Percentiles rank a stretch among this genome's conserved stretches.
These are phyloP conservation scores for Ambrosia artemisiifolia DNA, from an alignment of 129 eudicot species.

Conservation along the genomic window DNA sequence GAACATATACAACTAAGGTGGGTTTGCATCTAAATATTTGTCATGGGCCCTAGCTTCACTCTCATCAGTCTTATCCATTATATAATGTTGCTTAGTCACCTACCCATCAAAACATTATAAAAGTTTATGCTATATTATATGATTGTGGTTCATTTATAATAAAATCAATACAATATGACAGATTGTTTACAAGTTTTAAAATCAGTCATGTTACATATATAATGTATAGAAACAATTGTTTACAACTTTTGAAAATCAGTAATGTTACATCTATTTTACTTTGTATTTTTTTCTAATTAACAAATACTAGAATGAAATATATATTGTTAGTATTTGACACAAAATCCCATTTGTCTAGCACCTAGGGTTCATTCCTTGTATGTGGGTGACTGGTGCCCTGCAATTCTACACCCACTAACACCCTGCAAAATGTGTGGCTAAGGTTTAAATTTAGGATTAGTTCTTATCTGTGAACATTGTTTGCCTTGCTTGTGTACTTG, in stretches of 20 bases:
- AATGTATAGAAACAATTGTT: background rate
- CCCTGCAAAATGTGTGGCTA: slow-evolving; percentile 17
- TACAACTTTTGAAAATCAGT: background rate
- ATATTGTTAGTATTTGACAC: background rate
- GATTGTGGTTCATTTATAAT: background rate
- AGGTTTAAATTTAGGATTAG: slow-evolving; percentile 24
- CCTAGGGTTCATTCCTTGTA: slow-evolving; percentile 30
- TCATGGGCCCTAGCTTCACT: slow-evolving; percentile 23
- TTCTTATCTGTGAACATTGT: slow-evolving; percentile 26
- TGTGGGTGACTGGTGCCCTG: slow-evolving; percentile 14
- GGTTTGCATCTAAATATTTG: slow-evolving; percentile 11
- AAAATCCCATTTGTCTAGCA: slow-evolving; percentile 23
- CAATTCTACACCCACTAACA: slow-evolving; percentile 27
- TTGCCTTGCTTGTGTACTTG: slow-evolving; percentile 7
- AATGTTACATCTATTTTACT: background rate
- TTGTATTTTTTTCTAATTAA: background rate
- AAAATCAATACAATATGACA: no score
- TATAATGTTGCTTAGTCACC: slow-evolving; percentile 16
- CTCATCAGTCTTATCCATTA: slow-evolving; percentile 36
- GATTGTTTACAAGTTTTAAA: background rate
- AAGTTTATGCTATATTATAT: background rate
- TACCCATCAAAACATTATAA: slow-evolving; percentile 15
- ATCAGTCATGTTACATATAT: background rate
- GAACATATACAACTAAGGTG: slow-evolving; percentile 26
- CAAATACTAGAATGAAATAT: background rate